phyloP scores from a whole-genome alignment of 768 basidiomycete species.

The Stropharia rugosoannulata region DNA sequence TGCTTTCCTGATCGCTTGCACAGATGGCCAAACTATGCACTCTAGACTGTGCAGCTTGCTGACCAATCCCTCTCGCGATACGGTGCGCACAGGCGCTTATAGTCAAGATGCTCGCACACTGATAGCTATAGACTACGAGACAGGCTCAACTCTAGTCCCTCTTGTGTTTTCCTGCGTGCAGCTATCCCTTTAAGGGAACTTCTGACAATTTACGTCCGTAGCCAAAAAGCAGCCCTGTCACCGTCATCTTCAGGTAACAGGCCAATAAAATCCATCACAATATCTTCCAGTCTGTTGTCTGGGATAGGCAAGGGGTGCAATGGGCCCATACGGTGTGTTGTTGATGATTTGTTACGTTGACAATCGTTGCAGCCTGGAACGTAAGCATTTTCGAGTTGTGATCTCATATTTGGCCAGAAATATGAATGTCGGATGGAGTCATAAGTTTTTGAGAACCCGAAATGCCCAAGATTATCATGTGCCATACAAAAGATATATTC shows the following conservation, averaged over 20 bases:
- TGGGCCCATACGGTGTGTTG: slow-evolving; percentile 25
- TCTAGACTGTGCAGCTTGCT: too few relatives aligned
- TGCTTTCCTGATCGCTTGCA: too few relatives aligned
- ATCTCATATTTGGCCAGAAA: slow-evolving; percentile 35
- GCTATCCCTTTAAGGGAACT: too few relatives aligned
- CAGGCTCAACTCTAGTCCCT: too few relatives aligned
- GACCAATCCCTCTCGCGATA: too few relatives aligned
- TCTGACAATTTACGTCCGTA: too few relatives aligned
- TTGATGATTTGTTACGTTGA: slow-evolving; percentile 32
- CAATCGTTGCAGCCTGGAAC: slow-evolving; percentile 31
- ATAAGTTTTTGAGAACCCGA: slow-evolving; percentile 32
- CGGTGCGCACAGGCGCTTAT: too few relatives aligned
- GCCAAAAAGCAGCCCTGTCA: too few relatives aligned
- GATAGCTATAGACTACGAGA: too few relatives aligned
- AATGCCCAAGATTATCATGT: slow-evolving; percentile 30
- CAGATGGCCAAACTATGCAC: too few relatives aligned
- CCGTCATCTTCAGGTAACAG: slow-evolving; percentile 28
- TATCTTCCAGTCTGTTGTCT: slow-evolving; percentile 12
- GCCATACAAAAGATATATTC: slow-evolving; percentile 24
- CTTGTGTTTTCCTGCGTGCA: too few relatives aligned
- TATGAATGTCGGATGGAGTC: slow-evolving; percentile 18
- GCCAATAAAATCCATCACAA: slow-evolving; percentile 35
- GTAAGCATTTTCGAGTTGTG: slow-evolving; percentile 27
- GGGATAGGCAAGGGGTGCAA: slow-evolving; percentile 27
- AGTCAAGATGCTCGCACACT: too few relatives aligned